Evolutionary conservation across 1,284 basidiomycete species (phyloP), one percentile per base, ranked within the genome.

Genomic region (Cryptococcus amylolentus): DNA sequence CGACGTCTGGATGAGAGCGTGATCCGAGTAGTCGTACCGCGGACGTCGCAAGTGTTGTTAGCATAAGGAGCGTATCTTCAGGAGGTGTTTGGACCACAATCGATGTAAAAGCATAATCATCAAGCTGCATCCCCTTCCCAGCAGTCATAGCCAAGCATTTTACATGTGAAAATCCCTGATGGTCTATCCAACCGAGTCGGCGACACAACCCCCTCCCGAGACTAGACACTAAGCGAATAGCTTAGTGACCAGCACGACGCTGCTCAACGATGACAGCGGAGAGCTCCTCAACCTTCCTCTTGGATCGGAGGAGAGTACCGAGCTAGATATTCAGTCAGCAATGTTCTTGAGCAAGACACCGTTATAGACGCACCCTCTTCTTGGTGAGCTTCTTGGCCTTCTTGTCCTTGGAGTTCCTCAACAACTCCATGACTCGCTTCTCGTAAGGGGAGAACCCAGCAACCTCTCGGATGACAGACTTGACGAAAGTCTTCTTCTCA

Each of bases 401-500:
- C 86, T 97, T 97, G 80, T 97, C 93, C 91, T 98, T 98, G 67
- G 92, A 96, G 87, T 98, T 98, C 79, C 95, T 87, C 83, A 98
- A 82, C 84, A 99, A 80, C 82, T 99, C 96, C 90, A 99, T 88
- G 58, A 98, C 93, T 68, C 96, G 87, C 76, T 94, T 86, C 85
- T 99, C 96, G 80, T 99, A 99, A 48, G 96, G 90, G 48, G 94
- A 91, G 82, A 98, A 98, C 63, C 96, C 96, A 75, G 88, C 91
- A 75, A 96, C 92, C 83, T 97, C 93, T 70, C 93, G 86, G 72
- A 97, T 83, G 63, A 97, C 84, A 64, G 86, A 88, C 77, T 89
- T 88, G 75, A 96, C 91, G 73, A 97, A 93, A 74, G 87, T 87
- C 76, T 87, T 91, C 81, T 89, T 90, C 69, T 78, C 74, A 60